Evolutionary conservation across 106 monocot genomes (phyloP).

Genomic region (Apostasia shenzhenica): DNA sequence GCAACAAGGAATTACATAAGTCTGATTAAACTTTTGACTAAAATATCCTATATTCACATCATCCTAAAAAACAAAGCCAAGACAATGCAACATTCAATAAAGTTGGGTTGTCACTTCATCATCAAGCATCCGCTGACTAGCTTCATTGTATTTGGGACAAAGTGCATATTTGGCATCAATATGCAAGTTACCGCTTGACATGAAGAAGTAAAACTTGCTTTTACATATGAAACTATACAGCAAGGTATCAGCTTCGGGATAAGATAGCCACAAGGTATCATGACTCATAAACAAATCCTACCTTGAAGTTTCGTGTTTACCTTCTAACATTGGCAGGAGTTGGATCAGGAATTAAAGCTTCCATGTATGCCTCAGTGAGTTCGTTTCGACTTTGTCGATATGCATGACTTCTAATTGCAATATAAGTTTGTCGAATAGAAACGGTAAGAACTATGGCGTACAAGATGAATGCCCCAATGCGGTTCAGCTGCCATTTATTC

Average conservation of each 20-base stretch:
- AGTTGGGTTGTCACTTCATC: no score
- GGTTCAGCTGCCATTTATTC: slow-evolving; percentile 59
- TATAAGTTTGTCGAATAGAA: slow-evolving; percentile 34
- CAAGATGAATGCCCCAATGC: slow-evolving; percentile 52
- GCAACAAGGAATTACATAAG: no score
- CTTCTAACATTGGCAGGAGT: slow-evolving; percentile 65
- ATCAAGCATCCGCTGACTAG: no score
- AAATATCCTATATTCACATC: no score
- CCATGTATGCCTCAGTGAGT: slow-evolving; percentile 77
- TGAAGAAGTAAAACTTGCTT: no score
- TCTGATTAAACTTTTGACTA: no score
- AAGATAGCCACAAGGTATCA: not conserved
- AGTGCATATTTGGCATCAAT: no score
- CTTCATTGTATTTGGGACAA: no score
- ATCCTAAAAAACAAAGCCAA: no score
- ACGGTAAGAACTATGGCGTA: slow-evolving; percentile 37
- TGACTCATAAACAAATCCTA: not conserved
- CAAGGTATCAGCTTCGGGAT: not conserved
- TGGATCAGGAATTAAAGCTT: slow-evolving; percentile 84
- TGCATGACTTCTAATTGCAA: slow-evolving; percentile 20
- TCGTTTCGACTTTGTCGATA: slow-evolving; percentile 39
- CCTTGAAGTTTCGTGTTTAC: slow-evolving; percentile 22
- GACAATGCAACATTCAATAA: no score
- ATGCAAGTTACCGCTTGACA: no score
- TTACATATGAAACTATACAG: not conserved